phyloP scores from a whole-genome alignment of 2,329 filamentous ascomycete genomes.

The Hymenoscyphus scutula region DNA sequence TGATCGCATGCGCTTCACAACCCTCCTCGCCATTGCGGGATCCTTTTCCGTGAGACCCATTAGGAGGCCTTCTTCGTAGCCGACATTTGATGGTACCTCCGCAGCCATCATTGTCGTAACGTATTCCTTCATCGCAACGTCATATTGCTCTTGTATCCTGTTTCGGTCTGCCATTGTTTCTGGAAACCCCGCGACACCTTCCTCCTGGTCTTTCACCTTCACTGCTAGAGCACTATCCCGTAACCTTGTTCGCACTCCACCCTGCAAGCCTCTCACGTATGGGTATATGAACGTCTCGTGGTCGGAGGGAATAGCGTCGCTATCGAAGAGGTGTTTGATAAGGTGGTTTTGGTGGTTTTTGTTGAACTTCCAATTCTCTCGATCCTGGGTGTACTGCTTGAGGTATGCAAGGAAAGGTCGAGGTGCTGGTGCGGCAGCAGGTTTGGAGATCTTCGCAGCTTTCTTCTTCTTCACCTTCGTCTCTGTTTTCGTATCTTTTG shows the following conservation, averaged over 20 bases:
- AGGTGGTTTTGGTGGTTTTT: constrained; percentile 86
- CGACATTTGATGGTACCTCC: constrained; percentile 24
- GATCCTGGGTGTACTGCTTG: constrained; percentile 67
- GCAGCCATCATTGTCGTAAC: constrained; percentile 30
- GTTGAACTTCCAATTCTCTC: constrained; percentile 87
- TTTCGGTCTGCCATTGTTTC: constrained; percentile 47
- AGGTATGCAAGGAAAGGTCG: constrained; percentile 74
- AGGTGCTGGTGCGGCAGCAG: constrained; percentile 36
- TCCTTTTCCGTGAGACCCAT: constrained; percentile 41
- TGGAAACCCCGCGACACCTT: constrained; percentile 47
- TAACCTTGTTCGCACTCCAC: constrained; percentile 68
- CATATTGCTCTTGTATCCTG: constrained; percentile 41
- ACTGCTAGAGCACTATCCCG: constrained; percentile 63
- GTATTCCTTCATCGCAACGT: constrained; percentile 45
- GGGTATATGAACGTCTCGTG: constrained; percentile 69
- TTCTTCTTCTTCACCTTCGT: constrained; percentile 24
- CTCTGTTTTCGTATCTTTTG: constrained; percentile 15
- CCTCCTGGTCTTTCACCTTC: constrained; percentile 54
- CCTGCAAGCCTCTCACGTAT: constrained; percentile 79
- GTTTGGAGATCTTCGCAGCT: constrained; percentile 5
- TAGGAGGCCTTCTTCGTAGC: constrained; percentile 35
- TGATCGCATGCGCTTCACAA: constrained; percentile 62
- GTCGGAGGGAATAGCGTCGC: constrained; percentile 65
- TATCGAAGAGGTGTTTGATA: constrained; percentile 77
- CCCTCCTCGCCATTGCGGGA: constrained; percentile 51